Evolutionary conservation across 1,139 yeast species (phyloP).

Genomic region (Saccharomycopsis crataegensis): DNA sequence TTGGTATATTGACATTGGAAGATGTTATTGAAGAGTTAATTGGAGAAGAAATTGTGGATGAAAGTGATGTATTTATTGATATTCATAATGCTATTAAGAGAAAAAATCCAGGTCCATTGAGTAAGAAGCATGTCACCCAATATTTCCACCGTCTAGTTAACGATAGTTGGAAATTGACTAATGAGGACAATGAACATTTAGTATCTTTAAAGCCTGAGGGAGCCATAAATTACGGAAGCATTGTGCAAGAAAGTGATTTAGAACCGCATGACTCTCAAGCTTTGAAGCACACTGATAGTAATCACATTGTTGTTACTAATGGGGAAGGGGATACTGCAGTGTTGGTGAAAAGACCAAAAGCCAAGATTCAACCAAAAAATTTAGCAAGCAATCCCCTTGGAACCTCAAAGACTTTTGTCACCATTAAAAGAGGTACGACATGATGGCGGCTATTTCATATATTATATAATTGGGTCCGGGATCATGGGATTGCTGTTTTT

Average conservation of each 20-base stretch:
- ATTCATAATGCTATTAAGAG: constrained; percentile 82
- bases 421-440: constrained; percentile 39
- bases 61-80: constrained; percentile 91
- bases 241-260: background rate
- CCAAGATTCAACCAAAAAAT: constrained; percentile 46
- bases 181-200: background rate
- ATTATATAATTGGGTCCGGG: too few species aligned
- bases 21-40: constrained; percentile 96
- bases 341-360: background rate
- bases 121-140: constrained; percentile 62
- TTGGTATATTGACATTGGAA: constrained; percentile 88
- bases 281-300: background rate
- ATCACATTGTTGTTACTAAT: constrained; percentile 6
- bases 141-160: constrained; percentile 49
- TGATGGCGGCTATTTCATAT: background rate
- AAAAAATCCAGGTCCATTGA: constrained; percentile 76
- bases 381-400: constrained; percentile 77
- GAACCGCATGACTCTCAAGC: background rate
- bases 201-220: background rate
- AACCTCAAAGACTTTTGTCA: constrained; percentile 62
- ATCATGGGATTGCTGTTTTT: too few species aligned
- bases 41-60: constrained; percentile 97
- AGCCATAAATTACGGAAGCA: background rate
- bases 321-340: constrained; percentile 10
- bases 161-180: background rate